phyloP scores from a whole-genome alignment of 805 yeast species.

The Barnettozyma salicaria region DNA sequence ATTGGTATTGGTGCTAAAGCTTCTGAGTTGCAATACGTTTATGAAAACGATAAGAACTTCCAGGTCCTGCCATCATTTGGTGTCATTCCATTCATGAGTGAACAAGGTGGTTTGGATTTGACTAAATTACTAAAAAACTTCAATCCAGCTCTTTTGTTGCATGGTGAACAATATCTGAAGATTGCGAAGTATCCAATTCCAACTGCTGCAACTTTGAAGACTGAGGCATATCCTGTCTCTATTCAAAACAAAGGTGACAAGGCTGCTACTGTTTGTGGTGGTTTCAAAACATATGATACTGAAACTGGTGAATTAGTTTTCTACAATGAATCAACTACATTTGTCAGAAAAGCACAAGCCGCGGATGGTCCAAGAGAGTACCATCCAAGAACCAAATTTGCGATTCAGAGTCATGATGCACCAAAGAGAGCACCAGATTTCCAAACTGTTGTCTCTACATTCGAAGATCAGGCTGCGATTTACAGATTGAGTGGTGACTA shows the following conservation, averaged over 20 bases:
- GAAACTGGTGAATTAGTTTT: slow-evolving; percentile 64
- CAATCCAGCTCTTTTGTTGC: slow-evolving; percentile 83
- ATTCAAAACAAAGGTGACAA: slow-evolving; percentile 82
- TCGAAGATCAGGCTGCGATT: slow-evolving; percentile 74
- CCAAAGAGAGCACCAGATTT: slow-evolving; percentile 66
- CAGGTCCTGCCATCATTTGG: slow-evolving; percentile 87
- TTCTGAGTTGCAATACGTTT: slow-evolving; percentile 68
- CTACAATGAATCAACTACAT: slow-evolving; percentile 78
- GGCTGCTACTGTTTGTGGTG: slow-evolving; percentile 68
- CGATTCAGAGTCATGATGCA: slow-evolving; percentile 55
- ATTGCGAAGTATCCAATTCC: slow-evolving; percentile 75
- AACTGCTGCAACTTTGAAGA: slow-evolving; percentile 54
- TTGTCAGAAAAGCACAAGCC: slow-evolving; percentile 68
- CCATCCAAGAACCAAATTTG: slow-evolving; percentile 49
- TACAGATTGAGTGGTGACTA: slow-evolving; percentile 91
- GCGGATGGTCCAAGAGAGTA: slow-evolving; percentile 35
- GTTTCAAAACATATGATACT: slow-evolving; percentile 62
- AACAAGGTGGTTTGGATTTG: slow-evolving; percentile 52
- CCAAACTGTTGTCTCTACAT: slow-evolving; percentile 49
- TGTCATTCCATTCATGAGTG: slow-evolving; percentile 77
- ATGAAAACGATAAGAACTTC: slow-evolving; percentile 71
- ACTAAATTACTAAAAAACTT: slow-evolving; percentile 65
- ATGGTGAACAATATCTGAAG: slow-evolving; percentile 91
- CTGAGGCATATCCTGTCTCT: slow-evolving; percentile 63
- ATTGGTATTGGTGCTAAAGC: slow-evolving; percentile 83